Percentiles rank a stretch among this genome's conserved stretches.
phyloP scores from a whole-genome alignment of 1,284 basidiomycete species.

The Trametes hirsuta region DNA sequence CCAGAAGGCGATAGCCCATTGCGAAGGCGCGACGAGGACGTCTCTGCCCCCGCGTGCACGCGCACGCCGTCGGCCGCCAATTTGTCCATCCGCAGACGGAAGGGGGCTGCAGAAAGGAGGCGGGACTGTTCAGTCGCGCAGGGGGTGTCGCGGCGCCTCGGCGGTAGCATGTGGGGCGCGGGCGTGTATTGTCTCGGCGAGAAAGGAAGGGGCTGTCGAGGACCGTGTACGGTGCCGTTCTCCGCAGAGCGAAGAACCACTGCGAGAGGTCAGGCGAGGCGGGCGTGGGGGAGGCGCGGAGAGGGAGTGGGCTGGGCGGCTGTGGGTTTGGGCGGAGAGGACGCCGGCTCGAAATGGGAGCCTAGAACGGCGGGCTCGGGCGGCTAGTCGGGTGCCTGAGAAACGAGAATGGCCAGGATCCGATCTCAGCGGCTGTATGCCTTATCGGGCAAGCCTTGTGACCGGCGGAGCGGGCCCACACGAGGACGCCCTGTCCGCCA shows the following conservation, averaged over 20 bases:
- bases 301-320: background rate
- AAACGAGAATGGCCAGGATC: slow-evolving; percentile 32
- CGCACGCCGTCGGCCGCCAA: slow-evolving; percentile 3
- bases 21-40: background rate
- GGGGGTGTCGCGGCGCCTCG: background rate
- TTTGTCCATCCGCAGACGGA: slow-evolving; percentile 1
- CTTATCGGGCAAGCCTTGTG: slow-evolving; percentile 32
- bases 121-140: background rate
- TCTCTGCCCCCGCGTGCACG: slow-evolving; percentile 6
- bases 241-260: too few relatives aligned
- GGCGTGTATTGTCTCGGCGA: background rate
- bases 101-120: background rate
- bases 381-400: slow-evolving; percentile 33
- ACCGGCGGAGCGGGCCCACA: slow-evolving; percentile 26
- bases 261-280: background rate
- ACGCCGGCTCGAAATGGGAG: background rate
- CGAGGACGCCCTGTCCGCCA: slow-evolving; percentile 26
- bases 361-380: slow-evolving; percentile 22
- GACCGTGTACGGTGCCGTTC: too few relatives aligned
- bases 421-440: slow-evolving; percentile 40
- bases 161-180: too few relatives aligned
- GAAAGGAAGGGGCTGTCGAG: background rate
- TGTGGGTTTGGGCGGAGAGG: background rate
- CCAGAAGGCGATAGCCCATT: slow-evolving; percentile 18
- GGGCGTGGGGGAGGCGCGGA: background rate